Evolutionary conservation across 306 rosid species (phyloP), one percentile per base, ranked within the genome.

Genomic region (Rosa lucieae): DNA sequence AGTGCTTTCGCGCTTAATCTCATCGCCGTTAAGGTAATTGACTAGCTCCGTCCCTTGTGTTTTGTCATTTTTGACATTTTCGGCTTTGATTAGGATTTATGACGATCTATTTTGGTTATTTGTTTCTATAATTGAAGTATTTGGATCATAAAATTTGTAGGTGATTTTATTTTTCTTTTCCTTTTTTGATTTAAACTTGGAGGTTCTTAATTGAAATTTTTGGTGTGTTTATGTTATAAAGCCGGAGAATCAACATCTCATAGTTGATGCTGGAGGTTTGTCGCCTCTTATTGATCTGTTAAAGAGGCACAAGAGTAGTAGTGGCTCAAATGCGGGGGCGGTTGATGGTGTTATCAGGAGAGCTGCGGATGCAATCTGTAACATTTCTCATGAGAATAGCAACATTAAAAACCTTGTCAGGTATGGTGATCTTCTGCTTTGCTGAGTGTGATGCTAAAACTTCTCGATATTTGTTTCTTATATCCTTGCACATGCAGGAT

Each of bases 251-350:
- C 93, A 89, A 61, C 84, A 85, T 43, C 78, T 83, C 7, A 81
- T 90, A 61, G 88, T 86, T 53, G 91, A 90, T 85, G 87, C 88
- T 59, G 92, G 96, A 84, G 92, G 84, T 71, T 40, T 92, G 83
- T 78, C 89, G 14, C 72, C 58, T 81, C 92, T 92, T 21, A 80
- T 90, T 20, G 84, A 77, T 62, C 87, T 85, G 78, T 70, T 92
- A 46, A 87, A 53, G 84, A 79, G 80, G 74, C 85, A 83, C 69
- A 81, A 75, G 68, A 47, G 20, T 5, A 47, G 40, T 46, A 20
- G 15, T 39, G 67, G 48, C 78, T 83, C 86, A 72, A 70, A 74
- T 6, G 37, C 37, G 37, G 26, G 26, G 62, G 70, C 81, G 18
- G 74, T 84, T 65, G 29, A 67, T 62, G 86, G 80, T 76, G 88